These are phyloP conservation scores for Leccinum variicolor DNA, from an alignment of 768 basidiomycete species.

Conservation along the genomic window DNA sequence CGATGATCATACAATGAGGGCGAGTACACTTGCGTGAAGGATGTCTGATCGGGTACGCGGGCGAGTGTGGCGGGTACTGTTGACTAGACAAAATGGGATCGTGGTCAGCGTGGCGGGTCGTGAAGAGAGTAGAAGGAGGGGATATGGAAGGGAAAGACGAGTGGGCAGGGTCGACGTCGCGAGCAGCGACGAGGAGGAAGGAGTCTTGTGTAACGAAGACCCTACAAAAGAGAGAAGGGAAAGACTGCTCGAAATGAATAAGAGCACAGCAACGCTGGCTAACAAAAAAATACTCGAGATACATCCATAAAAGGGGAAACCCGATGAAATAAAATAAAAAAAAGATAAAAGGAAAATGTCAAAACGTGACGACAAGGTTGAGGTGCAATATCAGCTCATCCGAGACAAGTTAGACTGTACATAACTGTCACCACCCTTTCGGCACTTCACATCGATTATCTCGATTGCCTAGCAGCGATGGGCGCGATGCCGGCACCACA, in stretches of 20 bases:
- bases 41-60: slow-evolving; percentile 29
- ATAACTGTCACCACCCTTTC: slow-evolving; percentile 10
- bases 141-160: slow-evolving; percentile 20
- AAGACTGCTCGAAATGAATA: slow-evolving; percentile 27
- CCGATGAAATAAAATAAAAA: slow-evolving; percentile 2
- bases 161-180: slow-evolving; percentile 17
- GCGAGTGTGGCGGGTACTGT: slow-evolving; percentile 29
- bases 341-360: slow-evolving; percentile 12
- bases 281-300: slow-evolving; percentile 11
- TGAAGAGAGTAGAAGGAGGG: slow-evolving; percentile 22
- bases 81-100: slow-evolving; percentile 32
- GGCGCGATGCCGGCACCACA: slow-evolving; percentile 19
- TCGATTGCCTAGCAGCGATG: neutral
- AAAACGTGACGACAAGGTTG: slow-evolving; percentile 20
- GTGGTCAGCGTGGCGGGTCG: slow-evolving; percentile 40
- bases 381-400: slow-evolving; percentile 22
- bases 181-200: slow-evolving; percentile 20
- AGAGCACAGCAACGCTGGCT: slow-evolving; percentile 27
- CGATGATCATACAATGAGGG: slow-evolving; percentile 41
- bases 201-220: slow-evolving; percentile 26
- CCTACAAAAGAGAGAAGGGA: slow-evolving; percentile 22
- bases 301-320: slow-evolving; percentile 18
- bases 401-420: slow-evolving; percentile 21
- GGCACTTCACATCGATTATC: slow-evolving; percentile 13
- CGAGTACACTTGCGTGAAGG: slow-evolving; percentile 38